These are phyloP conservation scores for Cadophora luteo-olivacea DNA, from an alignment of 2,329 filamentous ascomycete genomes.

Conservation along the genomic window DNA sequence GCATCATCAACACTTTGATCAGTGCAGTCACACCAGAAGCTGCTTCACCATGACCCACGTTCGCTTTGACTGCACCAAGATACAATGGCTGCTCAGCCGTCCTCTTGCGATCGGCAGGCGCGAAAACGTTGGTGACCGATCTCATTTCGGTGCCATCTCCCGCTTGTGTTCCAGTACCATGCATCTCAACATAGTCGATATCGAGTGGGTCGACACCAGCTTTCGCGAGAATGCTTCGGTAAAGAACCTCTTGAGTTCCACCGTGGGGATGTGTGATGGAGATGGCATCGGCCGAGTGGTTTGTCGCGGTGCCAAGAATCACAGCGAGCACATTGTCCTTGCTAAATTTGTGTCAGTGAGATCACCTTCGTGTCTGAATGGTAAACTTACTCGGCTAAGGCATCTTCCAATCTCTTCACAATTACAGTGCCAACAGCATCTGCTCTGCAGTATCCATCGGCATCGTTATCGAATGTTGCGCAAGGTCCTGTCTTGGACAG, in stretches of 20 bases:
- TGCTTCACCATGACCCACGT: conserved; percentile 47
- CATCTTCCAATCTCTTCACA: conserved; percentile 57
- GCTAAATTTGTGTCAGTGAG: background rate
- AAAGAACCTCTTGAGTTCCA: conserved; percentile 76
- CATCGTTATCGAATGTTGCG: conserved; percentile 54
- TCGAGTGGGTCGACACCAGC: conserved; percentile 78
- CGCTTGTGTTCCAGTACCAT: conserved; percentile 86
- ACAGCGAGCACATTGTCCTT: conserved; percentile 56
- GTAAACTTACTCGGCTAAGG: conserved; percentile 49
- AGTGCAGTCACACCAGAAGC: conserved; percentile 45
- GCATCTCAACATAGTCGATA: conserved; percentile 86
- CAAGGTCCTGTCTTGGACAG: conserved; percentile 51
- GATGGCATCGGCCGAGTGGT: conserved; percentile 81
- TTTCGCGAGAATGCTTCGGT: conserved; percentile 71
- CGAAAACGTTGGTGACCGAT: conserved; percentile 72
- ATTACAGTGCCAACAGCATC: conserved; percentile 57
- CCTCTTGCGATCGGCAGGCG: conserved; percentile 57
- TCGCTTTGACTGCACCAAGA: conserved; percentile 47
- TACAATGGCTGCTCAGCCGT: conserved; percentile 56
- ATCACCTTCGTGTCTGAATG: background rate
- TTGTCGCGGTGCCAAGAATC: conserved; percentile 77
- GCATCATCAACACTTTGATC: conserved; percentile 45
- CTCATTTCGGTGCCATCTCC: conserved; percentile 85
- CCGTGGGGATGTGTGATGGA: conserved; percentile 87
- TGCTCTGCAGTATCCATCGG: conserved; percentile 60